A percentile compares a stretch with the other conserved stretches of the same genome.
Conservation (phyloP, 768 basidiomycete genomes). For the Leccinum imitatum region DNA sequence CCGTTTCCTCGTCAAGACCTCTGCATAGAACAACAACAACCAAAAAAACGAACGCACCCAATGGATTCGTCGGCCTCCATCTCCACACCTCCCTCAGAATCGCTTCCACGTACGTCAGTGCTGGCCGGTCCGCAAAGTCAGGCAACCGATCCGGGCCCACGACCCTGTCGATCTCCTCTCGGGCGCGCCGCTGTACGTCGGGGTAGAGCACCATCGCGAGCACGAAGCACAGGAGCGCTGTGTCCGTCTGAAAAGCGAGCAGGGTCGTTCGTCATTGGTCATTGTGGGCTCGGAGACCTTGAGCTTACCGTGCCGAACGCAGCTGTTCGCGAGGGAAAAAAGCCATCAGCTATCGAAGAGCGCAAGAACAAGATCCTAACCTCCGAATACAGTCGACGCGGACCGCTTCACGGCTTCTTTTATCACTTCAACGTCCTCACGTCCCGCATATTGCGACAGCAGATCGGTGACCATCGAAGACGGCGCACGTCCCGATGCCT, state of each 20-base stretch:
- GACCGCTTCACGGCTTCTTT: neutral
- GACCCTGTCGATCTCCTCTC: slow-evolving; percentile 27
- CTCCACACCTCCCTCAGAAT: slow-evolving; percentile 24
- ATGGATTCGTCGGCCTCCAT: slow-evolving; percentile 17
- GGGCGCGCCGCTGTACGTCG: slow-evolving; percentile 25
- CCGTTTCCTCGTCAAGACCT: too few species aligned
- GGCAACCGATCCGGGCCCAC: slow-evolving; percentile 25
- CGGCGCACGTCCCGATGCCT: slow-evolving; percentile 4
- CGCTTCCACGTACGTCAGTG: slow-evolving; percentile 27
- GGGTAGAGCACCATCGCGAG: slow-evolving; percentile 29
- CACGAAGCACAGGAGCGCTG: slow-evolving; percentile 18
- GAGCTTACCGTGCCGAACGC: slow-evolving; percentile 2
- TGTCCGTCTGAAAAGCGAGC: slow-evolving; percentile 10
- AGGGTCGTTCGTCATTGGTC: too few species aligned
- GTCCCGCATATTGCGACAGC: neutral
- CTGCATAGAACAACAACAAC: neutral
- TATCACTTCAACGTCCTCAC: neutral
- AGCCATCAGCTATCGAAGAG: too few species aligned
- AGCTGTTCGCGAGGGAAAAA: neutral
- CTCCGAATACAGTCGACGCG: slow-evolving; percentile 2
- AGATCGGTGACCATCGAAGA: neutral
- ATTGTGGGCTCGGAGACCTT: neutral
- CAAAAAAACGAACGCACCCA: slow-evolving; percentile 5
- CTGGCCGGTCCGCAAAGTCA: slow-evolving; percentile 23
- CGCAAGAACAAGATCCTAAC: neutral